Conservation (phyloP, 1,284 basidiomycete species). For the Bjerkandera adusta region DNA sequence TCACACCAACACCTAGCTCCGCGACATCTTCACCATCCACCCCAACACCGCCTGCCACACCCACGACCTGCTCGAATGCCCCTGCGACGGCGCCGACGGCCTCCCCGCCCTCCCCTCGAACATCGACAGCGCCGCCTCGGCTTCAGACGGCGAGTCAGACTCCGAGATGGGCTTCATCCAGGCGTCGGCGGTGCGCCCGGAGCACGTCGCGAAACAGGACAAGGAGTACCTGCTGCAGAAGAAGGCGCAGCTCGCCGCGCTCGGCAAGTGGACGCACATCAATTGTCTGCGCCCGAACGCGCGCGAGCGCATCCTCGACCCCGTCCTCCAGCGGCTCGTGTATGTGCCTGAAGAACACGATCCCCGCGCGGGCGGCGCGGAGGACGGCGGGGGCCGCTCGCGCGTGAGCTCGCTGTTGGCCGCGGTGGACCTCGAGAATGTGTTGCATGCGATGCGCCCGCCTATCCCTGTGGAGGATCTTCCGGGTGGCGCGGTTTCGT, state of each 20-base stretch:
- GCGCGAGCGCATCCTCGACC: slow-evolving; percentile 55
- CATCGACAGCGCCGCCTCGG: neutral
- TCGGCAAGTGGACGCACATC: slow-evolving; percentile 90
- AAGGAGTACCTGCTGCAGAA: slow-evolving; percentile 69
- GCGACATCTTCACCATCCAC: slow-evolving; percentile 90
- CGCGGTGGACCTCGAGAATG: slow-evolving; percentile 43
- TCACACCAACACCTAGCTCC: slow-evolving; percentile 50
- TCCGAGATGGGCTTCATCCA: slow-evolving; percentile 57
- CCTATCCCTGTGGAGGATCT: slow-evolving; percentile 40
- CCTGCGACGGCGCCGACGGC: slow-evolving; percentile 45
- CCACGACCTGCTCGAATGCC: slow-evolving; percentile 83
- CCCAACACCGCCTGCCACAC: slow-evolving; percentile 84
- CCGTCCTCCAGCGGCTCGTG: slow-evolving; percentile 56
- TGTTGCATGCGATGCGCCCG: slow-evolving; percentile 31
- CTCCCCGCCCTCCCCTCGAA: too few relatives aligned
- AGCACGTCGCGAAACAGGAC: slow-evolving; percentile 48
- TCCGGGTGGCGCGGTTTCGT: slow-evolving; percentile 67
- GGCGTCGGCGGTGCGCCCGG: slow-evolving; percentile 67
- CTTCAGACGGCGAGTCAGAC: slow-evolving; percentile 30
- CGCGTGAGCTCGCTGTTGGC: slow-evolving; percentile 36
- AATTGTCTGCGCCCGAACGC: slow-evolving; percentile 56
- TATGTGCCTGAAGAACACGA: slow-evolving; percentile 29
- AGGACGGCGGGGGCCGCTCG: slow-evolving; percentile 21
- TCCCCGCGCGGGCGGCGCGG: neutral
- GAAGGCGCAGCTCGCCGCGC: slow-evolving; percentile 74